phyloP scores from a whole-genome alignment of 2,329 filamentous ascomycete species.

The Parascedosporium putredinis region DNA sequence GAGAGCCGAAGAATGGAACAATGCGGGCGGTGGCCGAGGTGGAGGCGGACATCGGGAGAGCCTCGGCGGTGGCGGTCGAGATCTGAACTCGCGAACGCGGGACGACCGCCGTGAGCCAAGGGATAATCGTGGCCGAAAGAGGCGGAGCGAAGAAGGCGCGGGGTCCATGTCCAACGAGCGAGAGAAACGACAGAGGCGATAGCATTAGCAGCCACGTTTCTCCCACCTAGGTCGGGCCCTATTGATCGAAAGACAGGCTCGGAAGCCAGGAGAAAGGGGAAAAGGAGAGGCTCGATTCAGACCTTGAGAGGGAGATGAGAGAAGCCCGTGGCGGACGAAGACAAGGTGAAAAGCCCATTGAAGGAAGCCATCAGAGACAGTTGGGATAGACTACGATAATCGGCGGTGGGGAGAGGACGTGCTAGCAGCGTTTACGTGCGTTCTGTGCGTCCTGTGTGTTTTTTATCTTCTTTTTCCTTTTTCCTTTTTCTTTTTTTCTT shows the following conservation, averaged over 20 bases:
- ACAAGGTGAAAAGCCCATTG: too few relatives aligned
- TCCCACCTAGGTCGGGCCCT: too few relatives aligned
- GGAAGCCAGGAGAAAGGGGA: not conserved
- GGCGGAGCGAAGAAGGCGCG: slow-evolving; percentile 39
- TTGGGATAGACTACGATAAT: too few relatives aligned
- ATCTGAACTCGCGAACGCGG: slow-evolving; percentile 5
- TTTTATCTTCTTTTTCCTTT: too few relatives aligned
- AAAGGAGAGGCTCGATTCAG: not conserved
- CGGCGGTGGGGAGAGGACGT: too few relatives aligned
- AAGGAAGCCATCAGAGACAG: too few relatives aligned
- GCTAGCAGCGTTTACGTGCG: too few relatives aligned
- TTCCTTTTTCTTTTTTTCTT: too few relatives aligned
- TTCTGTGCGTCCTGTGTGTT: too few relatives aligned
- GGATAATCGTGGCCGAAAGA: slow-evolving; percentile 30
- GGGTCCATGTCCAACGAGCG: slow-evolving; percentile 29
- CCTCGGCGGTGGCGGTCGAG: slow-evolving; percentile 15
- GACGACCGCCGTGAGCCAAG: slow-evolving; percentile 21
- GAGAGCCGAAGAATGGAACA: slow-evolving; percentile 24
- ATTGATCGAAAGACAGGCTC: too few relatives aligned
- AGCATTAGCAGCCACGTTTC: slow-evolving; percentile 13
- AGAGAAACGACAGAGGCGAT: slow-evolving; percentile 45
- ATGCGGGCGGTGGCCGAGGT: slow-evolving; percentile 21
- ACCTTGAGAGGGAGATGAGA: too few relatives aligned
- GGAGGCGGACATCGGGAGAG: slow-evolving; percentile 25
- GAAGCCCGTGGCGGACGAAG: too few relatives aligned